Conservation (phyloP, 169 alveolate species). For the Cryptosporidium xiaoi region DNA sequence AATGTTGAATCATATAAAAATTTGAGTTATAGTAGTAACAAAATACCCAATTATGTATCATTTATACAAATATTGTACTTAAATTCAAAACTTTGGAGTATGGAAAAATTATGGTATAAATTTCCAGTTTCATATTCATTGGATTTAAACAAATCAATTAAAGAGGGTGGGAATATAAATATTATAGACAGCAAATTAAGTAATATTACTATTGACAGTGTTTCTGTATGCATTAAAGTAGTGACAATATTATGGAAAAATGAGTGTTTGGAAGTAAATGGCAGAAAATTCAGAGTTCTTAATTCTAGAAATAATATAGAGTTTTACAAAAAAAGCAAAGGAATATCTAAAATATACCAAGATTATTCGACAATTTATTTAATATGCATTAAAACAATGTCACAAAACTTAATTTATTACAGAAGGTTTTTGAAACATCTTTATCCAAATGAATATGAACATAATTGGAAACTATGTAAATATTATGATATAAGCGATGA, state of each 20-base stretch:
- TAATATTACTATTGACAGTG: constrained; percentile 13
- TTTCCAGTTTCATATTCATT: constrained; percentile 39
- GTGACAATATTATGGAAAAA: constrained; percentile 40
- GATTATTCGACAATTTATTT: constrained; percentile 60
- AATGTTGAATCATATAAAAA: neutral
- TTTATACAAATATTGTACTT: constrained; percentile 19
- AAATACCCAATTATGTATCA: constrained; percentile 17
- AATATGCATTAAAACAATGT: constrained; percentile 31
- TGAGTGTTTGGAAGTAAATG: constrained; percentile 16
- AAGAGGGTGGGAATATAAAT: constrained; percentile 9
- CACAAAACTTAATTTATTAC: constrained; percentile 29
- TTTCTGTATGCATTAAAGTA: constrained; percentile 52
- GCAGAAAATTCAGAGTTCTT: constrained; percentile 23
- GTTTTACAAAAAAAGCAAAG: constrained; percentile 24
- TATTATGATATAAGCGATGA: constrained; percentile 24
- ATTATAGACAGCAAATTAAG: constrained; percentile 1
- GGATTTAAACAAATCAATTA: constrained; percentile 4
- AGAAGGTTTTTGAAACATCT: constrained; percentile 8
- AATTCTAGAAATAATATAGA: constrained; percentile 18
- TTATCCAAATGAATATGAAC: neutral
- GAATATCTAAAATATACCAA: constrained; percentile 19
- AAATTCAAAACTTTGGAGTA: constrained; percentile 40
- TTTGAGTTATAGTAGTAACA: neutral
- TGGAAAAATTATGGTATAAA: constrained; percentile 14
- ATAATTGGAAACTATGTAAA: constrained; percentile 21